Base-by-base conservation (phyloP, 495 filamentous ascomycete species). In the Neurospora tetraspora region DNA sequence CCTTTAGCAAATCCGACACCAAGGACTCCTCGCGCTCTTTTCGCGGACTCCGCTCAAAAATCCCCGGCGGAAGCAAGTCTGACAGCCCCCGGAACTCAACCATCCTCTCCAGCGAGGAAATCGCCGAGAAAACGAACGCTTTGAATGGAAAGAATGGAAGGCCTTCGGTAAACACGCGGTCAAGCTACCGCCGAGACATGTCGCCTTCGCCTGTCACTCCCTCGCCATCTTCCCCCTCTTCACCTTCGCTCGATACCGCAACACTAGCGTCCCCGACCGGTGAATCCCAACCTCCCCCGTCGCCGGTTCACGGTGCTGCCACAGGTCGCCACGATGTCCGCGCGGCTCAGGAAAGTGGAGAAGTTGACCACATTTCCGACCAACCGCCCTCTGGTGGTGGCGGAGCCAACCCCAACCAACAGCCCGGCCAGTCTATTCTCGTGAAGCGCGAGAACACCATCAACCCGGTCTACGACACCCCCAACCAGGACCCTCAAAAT, bases 351-450 rank as follows among this genome's bases (percentile, higher is more conserved):
- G 88, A 91, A 71, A 92, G 88, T 73, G 94, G 93, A 31, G 96
- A 98, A 82, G 94, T 99, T 18, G 96, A 97, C 77, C 89, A 93
- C 76, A 93, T 99, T 5, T 98, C 96, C n/a, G 96, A 99, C 77
- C 90, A 89, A 59, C 95, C 96, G 20, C 93, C 93, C 20, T 86
- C 86, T 10, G 91, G 90, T n/a, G 85, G 77, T 69, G 81, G 84
- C 36, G 53, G 53, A 34, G 53, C 53, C 53, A 87, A 84, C 72
- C 75, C 85, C 1, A 81, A 81, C 73, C 81, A 83, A 71, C 87
- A 89, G 72, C 89, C 93, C 0, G 88, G 89, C 45, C 87, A 92
- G 76, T 92, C 92, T 0, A 96, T 99, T 71, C 85, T 99, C 45
- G 88, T 97, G 71, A 94, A 93, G 83, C 91, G 90, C 71, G 90